Evolutionary conservation across 441 rosid genomes (phyloP).

Genomic region (Breynia disticha): DNA sequence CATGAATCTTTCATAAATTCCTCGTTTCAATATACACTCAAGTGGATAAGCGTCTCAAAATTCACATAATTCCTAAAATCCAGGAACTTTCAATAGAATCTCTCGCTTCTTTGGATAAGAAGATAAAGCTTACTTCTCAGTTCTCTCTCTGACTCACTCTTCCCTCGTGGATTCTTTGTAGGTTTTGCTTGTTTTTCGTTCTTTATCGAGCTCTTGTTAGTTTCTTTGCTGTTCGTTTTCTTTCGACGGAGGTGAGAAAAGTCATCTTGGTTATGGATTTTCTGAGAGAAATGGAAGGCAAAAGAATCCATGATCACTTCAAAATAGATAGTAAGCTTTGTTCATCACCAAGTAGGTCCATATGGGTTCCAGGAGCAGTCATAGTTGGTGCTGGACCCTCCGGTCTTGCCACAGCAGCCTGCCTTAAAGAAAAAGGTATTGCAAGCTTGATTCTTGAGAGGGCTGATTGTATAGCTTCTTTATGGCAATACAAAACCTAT

Average conservation of each 20-base stretch:
- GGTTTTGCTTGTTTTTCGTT: not conserved
- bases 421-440: slow-evolving; percentile 47
- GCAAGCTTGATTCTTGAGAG: slow-evolving; percentile 61
- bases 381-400: slow-evolving; percentile 91
- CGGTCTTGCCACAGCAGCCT: slow-evolving; percentile 64
- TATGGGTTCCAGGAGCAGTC: slow-evolving; percentile 40
- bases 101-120: slow-evolving; percentile 19
- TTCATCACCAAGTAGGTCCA: slow-evolving; percentile 17
- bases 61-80: slow-evolving; percentile 15
- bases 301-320: slow-evolving; percentile 46
- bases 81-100: slow-evolving; percentile 3
- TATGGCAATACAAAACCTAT: slow-evolving; percentile 72
- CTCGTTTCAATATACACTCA: slow-evolving; percentile 4
- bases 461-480: slow-evolving; percentile 52
- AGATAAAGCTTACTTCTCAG: slow-evolving; percentile 21
- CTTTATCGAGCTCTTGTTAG: not conserved
- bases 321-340: slow-evolving; percentile 13
- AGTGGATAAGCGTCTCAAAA: slow-evolving; percentile 21
- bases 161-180: not conserved
- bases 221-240: not conserved
- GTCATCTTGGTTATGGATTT: slow-evolving; percentile 22
- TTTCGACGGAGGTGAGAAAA: too few relatives aligned
- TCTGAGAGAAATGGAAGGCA: slow-evolving; percentile 45
- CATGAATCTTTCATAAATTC: slow-evolving; percentile 4
- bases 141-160: slow-evolving; percentile 1